phyloP scores from a whole-genome alignment of 2,329 filamentous ascomycete species.

The Ascosphaera acerosa region DNA sequence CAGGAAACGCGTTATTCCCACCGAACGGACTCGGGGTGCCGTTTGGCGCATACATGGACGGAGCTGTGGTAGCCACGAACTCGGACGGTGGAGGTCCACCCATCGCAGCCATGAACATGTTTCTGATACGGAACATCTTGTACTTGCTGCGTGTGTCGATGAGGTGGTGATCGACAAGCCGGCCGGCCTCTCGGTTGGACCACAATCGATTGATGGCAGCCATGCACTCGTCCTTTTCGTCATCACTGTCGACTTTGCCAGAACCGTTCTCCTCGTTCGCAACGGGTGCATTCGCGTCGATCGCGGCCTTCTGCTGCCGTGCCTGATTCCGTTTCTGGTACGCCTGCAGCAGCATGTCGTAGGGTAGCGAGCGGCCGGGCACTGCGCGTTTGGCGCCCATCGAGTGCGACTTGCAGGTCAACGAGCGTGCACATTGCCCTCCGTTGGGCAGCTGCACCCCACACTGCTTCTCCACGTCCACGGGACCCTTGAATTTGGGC shows the following conservation, averaged over 20 bases:
- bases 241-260: constrained; percentile 71
- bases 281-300: constrained; percentile 77
- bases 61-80: not conserved
- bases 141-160: constrained; percentile 29
- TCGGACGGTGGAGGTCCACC: constrained; percentile 14
- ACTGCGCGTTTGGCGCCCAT: constrained; percentile 88
- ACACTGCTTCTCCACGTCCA: constrained; percentile 84
- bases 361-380: constrained; percentile 62
- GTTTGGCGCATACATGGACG: not conserved
- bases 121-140: constrained; percentile 35
- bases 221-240: constrained; percentile 82
- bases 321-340: constrained; percentile 98
- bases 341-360: constrained; percentile 69
- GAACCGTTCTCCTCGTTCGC: constrained; percentile 67
- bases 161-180: constrained; percentile 33
- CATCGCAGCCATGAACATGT: constrained; percentile 34
- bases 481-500: constrained; percentile 69
- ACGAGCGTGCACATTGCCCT: constrained; percentile 59
- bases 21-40: not conserved
- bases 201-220: constrained; percentile 26
- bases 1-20: not conserved
- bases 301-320: constrained; percentile 85
- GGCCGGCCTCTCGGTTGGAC: constrained; percentile 16
- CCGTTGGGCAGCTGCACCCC: constrained; percentile 70
- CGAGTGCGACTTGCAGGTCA: constrained; percentile 86